These are phyloP conservation scores for Pichia sp. DNA, from an alignment of 1,139 yeast genomes.

Conservation along the genomic window DNA sequence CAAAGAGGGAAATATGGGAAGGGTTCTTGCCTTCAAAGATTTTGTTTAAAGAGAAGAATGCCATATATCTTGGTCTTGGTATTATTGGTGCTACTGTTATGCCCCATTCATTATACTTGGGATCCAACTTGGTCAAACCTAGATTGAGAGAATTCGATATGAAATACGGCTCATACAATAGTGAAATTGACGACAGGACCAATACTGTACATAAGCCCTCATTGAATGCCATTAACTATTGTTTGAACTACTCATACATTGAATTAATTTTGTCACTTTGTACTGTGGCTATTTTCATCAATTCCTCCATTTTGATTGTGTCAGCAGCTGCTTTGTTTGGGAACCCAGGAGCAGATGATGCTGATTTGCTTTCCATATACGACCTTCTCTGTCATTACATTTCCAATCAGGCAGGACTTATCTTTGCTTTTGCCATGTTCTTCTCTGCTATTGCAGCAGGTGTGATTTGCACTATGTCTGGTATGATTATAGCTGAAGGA, in stretches of 20 bases:
- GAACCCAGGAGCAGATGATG: slow-evolving; percentile 58
- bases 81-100: slow-evolving; percentile 79
- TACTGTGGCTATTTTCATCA: slow-evolving; percentile 69
- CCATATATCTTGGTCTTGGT: slow-evolving; percentile 64
- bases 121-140: slow-evolving; percentile 76
- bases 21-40: slow-evolving; percentile 57
- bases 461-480: slow-evolving; percentile 76
- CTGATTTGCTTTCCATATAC: slow-evolving; percentile 70
- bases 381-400: slow-evolving; percentile 55
- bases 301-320: slow-evolving; percentile 68
- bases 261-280: slow-evolving; percentile 64
- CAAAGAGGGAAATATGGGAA: slow-evolving; percentile 36
- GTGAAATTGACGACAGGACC: slow-evolving; percentile 22
- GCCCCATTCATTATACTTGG: slow-evolving; percentile 76
- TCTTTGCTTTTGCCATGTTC: slow-evolving; percentile 69
- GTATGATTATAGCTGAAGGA: slow-evolving; percentile 78
- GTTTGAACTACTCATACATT: slow-evolving; percentile 58
- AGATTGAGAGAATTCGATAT: slow-evolving; percentile 67
- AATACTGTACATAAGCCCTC: slow-evolving; percentile 53
- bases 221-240: slow-evolving; percentile 58
- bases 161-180: slow-evolving; percentile 46
- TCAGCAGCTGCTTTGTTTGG: slow-evolving; percentile 66
- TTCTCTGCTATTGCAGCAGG: slow-evolving; percentile 82
- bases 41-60: slow-evolving; percentile 35
- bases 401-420: slow-evolving; percentile 66